Conservation (phyloP, 345 rosid genomes). For the Noccaea caerulescens region DNA sequence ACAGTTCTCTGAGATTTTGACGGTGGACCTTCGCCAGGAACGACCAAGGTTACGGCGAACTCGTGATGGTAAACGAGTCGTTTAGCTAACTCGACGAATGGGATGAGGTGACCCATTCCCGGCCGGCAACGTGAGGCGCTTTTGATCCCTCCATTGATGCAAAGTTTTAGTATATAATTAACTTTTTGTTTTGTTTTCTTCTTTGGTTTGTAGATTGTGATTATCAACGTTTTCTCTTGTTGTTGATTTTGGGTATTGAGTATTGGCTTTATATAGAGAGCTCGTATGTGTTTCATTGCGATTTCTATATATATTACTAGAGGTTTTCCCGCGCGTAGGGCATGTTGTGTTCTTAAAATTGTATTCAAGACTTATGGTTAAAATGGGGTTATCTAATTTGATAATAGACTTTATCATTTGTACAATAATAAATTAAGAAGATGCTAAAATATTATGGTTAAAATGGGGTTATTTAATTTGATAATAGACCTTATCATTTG, state of each 20-base stretch:
- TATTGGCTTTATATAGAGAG: slow-evolving; percentile 41
- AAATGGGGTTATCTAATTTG: too few species aligned
- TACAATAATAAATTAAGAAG: too few species aligned
- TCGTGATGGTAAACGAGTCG: slow-evolving; percentile 50
- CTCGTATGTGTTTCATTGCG: slow-evolving; percentile 16
- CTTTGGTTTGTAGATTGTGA: slow-evolving; percentile 1
- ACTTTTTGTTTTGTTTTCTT: background rate
- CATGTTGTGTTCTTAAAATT: too few species aligned
- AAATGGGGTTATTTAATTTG: too few species aligned
- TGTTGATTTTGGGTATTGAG: slow-evolving; percentile 22
- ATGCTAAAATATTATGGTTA: too few species aligned
- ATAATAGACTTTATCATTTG: too few species aligned
- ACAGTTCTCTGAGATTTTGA: slow-evolving; percentile 51
- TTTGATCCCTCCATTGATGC: slow-evolving; percentile 48
- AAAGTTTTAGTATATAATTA: background rate
- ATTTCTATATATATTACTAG: too few species aligned
- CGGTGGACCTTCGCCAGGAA: slow-evolving; percentile 59
- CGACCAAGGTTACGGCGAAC: slow-evolving; percentile 52
- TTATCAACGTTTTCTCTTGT: background rate
- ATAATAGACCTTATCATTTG: too few species aligned
- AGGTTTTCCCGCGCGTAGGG: too few species aligned
- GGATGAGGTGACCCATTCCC: slow-evolving; percentile 89
- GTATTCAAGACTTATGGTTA: too few species aligned
- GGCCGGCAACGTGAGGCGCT: slow-evolving; percentile 57
- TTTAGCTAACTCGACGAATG: slow-evolving; percentile 68